These are phyloP conservation scores for Phyllosticta ampelicida DNA, from an alignment of 2,329 filamentous ascomycete species.

Conservation along the genomic window DNA sequence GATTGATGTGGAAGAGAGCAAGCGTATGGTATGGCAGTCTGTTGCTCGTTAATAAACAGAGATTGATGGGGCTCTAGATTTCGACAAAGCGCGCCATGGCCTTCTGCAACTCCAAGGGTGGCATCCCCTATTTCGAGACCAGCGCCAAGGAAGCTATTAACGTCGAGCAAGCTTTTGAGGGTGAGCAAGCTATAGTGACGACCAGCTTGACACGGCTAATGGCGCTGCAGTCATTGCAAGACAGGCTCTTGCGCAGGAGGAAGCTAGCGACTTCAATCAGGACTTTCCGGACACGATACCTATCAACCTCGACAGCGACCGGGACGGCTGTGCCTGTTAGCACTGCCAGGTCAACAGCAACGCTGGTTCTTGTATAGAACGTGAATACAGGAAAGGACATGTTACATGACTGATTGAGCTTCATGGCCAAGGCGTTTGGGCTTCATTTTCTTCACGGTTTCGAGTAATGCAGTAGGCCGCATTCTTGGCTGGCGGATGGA, in stretches of 20 bases:
- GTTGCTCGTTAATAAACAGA: background rate
- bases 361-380: conserved; percentile 11
- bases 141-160: conserved; percentile 98
- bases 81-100: conserved; percentile 93
- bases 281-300: conserved; percentile 98
- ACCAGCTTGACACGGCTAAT: conserved; percentile 12
- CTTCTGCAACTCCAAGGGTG: conserved; percentile 94
- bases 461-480: conserved; percentile 3
- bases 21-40: conserved; percentile 59
- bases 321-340: conserved; percentile 89
- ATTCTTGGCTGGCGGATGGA: conserved; percentile 5
- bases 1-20: conserved; percentile 96
- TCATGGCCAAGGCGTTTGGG: conserved; percentile 10
- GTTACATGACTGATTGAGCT: conserved; percentile 17
- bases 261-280: conserved; percentile 93
- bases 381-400: conserved; percentile 4
- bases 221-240: conserved; percentile 76
- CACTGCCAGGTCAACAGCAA: conserved; percentile 4
- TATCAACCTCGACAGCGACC: conserved; percentile 89
- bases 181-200: conserved; percentile 24
- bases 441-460: conserved; percentile 1
- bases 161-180: conserved; percentile 75
- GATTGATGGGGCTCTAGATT: conserved; percentile 45
- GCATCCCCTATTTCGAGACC: conserved; percentile 98
- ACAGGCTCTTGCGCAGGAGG: conserved; percentile 91